phyloP scores from a whole-genome alignment of 345 rosid genomes.

The Moricandia arvensis region DNA sequence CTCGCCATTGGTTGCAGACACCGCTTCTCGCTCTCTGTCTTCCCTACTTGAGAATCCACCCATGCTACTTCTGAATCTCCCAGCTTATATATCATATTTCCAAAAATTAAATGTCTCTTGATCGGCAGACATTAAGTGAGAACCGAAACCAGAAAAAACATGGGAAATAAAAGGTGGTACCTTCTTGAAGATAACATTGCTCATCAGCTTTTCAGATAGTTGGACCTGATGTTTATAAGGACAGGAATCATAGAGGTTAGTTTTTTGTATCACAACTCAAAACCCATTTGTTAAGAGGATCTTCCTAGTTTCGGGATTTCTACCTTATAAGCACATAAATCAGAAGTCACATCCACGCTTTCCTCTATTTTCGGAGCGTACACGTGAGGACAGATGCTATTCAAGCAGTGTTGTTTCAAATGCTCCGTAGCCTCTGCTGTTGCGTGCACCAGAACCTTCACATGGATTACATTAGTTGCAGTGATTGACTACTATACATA shows the following conservation, averaged over 20 bases:
- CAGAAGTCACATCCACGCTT: conserved; percentile 90
- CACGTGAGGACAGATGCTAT: conserved; percentile 81
- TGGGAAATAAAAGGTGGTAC: conserved; percentile 36
- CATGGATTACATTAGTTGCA: background rate
- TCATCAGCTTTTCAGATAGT: conserved; percentile 95
- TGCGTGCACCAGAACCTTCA: conserved; percentile 94
- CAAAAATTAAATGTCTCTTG: background rate
- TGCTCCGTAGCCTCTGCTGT: conserved; percentile 98
- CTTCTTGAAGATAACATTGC: conserved; percentile 93
- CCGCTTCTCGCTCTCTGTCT: conserved; percentile 63
- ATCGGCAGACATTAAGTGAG: background rate
- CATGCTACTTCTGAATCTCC: conserved; percentile 96
- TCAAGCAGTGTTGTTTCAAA: conserved; percentile 89
- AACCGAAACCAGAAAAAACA: background rate
- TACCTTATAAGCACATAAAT: conserved; percentile 96
- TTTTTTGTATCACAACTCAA: background rate
- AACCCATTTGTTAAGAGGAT: background rate
- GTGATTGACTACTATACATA: background rate
- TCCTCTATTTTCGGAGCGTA: conserved; percentile 91
- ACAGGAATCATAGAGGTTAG: conserved; percentile 20
- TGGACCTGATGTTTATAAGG: conserved; percentile 60
- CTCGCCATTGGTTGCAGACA: conserved; percentile 67
- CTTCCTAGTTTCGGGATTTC: background rate
- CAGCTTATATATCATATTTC: conserved; percentile 59
- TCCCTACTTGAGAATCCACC: conserved; percentile 88